A percentile compares a stretch with the other conserved stretches of the same genome.
Evolutionary conservation across 495 filamentous ascomycete species (phyloP).

Genomic region (Aspergillus carlsbadensis): DNA sequence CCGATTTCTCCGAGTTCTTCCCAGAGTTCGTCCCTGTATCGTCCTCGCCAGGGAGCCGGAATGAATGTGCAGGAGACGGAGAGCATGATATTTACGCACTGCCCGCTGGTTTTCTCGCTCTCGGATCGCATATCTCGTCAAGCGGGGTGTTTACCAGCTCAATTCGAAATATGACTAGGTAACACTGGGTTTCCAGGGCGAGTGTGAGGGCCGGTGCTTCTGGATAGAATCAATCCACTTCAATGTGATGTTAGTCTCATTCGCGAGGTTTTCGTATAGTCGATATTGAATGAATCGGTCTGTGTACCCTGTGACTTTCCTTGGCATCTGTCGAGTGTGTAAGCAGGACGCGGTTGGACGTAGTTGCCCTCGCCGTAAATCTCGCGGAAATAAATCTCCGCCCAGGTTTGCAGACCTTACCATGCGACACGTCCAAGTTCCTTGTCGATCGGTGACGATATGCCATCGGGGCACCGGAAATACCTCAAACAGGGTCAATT

Average conservation of each 20-base stretch:
- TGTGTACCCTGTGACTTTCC: neutral
- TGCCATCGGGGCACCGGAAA: neutral
- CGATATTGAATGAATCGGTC: neutral
- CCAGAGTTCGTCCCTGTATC: neutral
- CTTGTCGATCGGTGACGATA: neutral
- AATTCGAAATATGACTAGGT: slow-evolving; percentile 2
- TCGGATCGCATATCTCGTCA: neutral
- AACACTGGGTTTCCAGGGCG: neutral
- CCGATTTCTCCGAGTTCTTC: neutral
- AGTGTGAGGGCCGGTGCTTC: neutral
- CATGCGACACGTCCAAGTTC: neutral
- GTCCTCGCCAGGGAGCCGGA: neutral
- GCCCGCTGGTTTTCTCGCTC: slow-evolving; percentile 4
- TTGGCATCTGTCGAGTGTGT: slow-evolving; percentile 3
- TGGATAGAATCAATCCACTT: neutral
- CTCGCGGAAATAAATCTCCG: neutral
- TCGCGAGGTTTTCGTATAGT: neutral
- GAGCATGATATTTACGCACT: neutral
- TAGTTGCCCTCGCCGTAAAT: neutral
- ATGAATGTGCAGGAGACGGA: neutral
- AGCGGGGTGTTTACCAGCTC: neutral
- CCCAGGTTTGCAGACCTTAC: neutral
- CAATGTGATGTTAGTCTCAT: neutral
- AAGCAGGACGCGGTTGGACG: neutral
- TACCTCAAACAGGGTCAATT: neutral